Base-by-base conservation (phyloP, 495 filamentous ascomycete genomes). In the Tetracladium setigerum region DNA sequence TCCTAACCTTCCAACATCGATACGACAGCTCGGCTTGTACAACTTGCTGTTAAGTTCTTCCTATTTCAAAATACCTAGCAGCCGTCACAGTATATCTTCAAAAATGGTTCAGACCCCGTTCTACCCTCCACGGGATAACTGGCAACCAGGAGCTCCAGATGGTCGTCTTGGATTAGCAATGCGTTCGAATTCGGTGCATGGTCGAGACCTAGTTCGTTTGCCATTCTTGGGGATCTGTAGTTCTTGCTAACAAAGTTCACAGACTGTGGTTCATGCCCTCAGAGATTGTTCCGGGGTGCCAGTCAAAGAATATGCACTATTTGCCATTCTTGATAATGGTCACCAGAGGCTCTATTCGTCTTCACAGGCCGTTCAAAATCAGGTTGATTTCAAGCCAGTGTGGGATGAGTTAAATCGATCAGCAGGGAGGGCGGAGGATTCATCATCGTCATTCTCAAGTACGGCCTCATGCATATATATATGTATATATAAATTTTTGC, bases 21-120 rank as follows among this genome's bases (percentile, higher is more conserved):
- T 54, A 54, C 51, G 55, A 58, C 41, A 51, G 45, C 55, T 58
- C 55, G 55, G 27, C 45, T 58, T 49, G 39, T 46, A 54, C 47
- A 41, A 34, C 45, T 31, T 24, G 44, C 47, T 24, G 38, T 38
- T n/a, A n/a, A n/a, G n/a, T n/a, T n/a, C n/a, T n/a, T n/a, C 13
- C 34, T 30, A 32, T 7, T 27, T 27, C 22, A 27, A 3, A 3
- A 27, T 27, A 27, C 10, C 8, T 19, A 31, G 49, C 39, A 27
- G 30, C 34, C 30, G 40, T 34, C n/a, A 27, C 38, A 46, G 4
- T 34, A 30, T 35, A 46, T 40, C 48, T 46, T 17, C 40, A 47
- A 52, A 8, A 17, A 56, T 56, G 53, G 53, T 57, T 18, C 37
- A 44, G n/a, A 15, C 30, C 38, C 30, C 27, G 30, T 44, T 52